Percentiles rank a stretch among this genome's conserved stretches.
Conservation (phyloP, 2,329 filamentous ascomycete species). For the Didymella pomorum region DNA sequence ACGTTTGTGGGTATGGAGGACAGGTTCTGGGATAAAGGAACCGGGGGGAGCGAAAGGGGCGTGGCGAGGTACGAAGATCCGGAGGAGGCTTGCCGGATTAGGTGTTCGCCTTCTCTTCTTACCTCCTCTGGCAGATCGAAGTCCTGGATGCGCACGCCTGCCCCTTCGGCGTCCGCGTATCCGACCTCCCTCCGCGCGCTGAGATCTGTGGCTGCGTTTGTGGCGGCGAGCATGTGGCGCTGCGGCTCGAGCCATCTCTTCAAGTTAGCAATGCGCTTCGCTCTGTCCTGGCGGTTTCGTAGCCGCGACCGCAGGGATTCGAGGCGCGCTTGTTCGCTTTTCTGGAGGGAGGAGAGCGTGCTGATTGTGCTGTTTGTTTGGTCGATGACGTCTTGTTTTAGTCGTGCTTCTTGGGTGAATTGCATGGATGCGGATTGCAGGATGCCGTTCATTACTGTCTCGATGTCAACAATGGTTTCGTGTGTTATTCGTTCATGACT, state of each 20-base stretch:
- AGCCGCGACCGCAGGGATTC: slow-evolving; percentile 73
- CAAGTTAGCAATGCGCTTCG: slow-evolving; percentile 79
- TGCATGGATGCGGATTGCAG: slow-evolving; percentile 79
- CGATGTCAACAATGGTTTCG: no score
- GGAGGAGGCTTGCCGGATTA: slow-evolving; percentile 41
- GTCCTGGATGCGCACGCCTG: slow-evolving; percentile 38
- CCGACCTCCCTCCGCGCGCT: slow-evolving; percentile 56
- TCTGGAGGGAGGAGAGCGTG: slow-evolving; percentile 78
- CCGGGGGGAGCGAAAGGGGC: slow-evolving; percentile 38
- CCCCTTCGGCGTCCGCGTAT: slow-evolving; percentile 56
- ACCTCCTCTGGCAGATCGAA: slow-evolving; percentile 41
- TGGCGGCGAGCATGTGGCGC: slow-evolving; percentile 60
- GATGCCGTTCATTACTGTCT: slow-evolving; percentile 77
- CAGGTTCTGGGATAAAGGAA: slow-evolving; percentile 49
- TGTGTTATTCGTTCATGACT: slow-evolving; percentile 50
- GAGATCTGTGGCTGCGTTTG: slow-evolving; percentile 48
- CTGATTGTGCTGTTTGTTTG: slow-evolving; percentile 81
- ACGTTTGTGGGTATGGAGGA: slow-evolving; percentile 40
- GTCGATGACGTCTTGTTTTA: slow-evolving; percentile 85
- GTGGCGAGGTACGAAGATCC: slow-evolving; percentile 43
- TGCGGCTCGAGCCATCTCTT: slow-evolving; percentile 76
- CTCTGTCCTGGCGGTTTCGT: slow-evolving; percentile 69
- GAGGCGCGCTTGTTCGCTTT: slow-evolving; percentile 76
- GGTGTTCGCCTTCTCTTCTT: slow-evolving; percentile 40
- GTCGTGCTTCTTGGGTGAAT: slow-evolving; percentile 80